Base-by-base conservation (phyloP, 2,329 filamentous ascomycete genomes). In the Claviceps spartinae region DNA sequence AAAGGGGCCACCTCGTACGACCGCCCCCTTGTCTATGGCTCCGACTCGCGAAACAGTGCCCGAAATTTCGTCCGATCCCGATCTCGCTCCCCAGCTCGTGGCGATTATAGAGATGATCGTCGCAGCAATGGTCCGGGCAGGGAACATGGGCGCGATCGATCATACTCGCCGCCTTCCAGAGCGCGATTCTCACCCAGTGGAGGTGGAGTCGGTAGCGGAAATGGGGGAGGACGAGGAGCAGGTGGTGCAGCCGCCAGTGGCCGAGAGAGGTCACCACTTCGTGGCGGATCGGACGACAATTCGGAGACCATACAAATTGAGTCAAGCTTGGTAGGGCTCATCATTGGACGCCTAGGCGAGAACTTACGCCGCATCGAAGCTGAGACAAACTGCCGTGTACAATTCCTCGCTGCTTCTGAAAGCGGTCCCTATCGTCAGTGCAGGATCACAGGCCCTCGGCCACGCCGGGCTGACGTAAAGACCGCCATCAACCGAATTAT, bases 281-380 rank as follows among this genome's bases (percentile, higher is more conserved):
- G 72, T 48, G 71, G 72, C 58, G 56, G 69, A 40, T 40, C 42
- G 42, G 82, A 85, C 59, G 86, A 88, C 58, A 85, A 83, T 61
- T 78, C 79, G 24, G 89, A 95, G 69, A 86, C 84, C 24, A 89
- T 95, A 58, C 79, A 85, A 61, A 88, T 95, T 61, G 88, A 95
- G 64, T 88, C 87, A 22, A 86, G 82, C 60, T 76, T 95, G 47
- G 89, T 95, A 49, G 89, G 89, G 43, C 74, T 95, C 37, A 94
- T 95, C 62, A 95, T 95, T 63, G 89, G 89, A 50, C 82, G 89
- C 54, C 86, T 90, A 63, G 89, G 89, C 58, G 90, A 95, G 70
- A 95, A 94, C 60, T 72, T 95, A 44, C 78, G 88, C 58, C 83
- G 87, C 54, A 88, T 95, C 57, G 90, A 95, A 67, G 74, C 79